phyloP scores from a whole-genome alignment of 306 rosid genomes.

The Herpetospermum pedunculosum region DNA sequence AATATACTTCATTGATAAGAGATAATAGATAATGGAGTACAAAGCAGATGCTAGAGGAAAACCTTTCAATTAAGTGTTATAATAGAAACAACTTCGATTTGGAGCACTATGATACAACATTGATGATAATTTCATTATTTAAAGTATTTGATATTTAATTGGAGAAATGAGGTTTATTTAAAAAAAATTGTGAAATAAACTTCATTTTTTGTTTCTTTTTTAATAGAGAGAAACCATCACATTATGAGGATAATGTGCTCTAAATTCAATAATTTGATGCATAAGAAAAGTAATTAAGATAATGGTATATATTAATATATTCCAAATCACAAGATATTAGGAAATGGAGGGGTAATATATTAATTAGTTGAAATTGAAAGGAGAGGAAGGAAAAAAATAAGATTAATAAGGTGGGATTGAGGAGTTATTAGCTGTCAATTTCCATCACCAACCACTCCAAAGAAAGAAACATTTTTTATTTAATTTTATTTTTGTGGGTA shows the following conservation, averaged over 20 bases:
- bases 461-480: not conserved
- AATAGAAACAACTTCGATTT: too few species aligned
- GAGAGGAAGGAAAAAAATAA: not conserved
- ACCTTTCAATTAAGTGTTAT: too few species aligned
- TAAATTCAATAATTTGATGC: not conserved
- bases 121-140: too few species aligned
- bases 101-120: too few species aligned
- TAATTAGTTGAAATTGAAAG: not conserved
- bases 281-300: not conserved
- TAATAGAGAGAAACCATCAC: too few species aligned
- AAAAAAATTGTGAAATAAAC: too few species aligned
- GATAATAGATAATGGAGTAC: too few species aligned
- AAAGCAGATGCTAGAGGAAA: too few species aligned
- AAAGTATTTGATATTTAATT: too few species aligned
- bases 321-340: not conserved
- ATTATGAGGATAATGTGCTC: not conserved
- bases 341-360: not conserved
- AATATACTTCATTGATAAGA: too few species aligned
- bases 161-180: too few species aligned
- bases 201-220: too few species aligned
- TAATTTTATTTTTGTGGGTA: not conserved
- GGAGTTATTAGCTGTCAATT: not conserved
- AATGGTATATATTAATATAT: not conserved
- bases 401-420: constrained; percentile 1
- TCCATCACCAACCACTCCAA: constrained; percentile 2